These are phyloP conservation scores for Luvunga scandens DNA, from an alignment of 345 rosid genomes.

Conservation along the genomic window DNA sequence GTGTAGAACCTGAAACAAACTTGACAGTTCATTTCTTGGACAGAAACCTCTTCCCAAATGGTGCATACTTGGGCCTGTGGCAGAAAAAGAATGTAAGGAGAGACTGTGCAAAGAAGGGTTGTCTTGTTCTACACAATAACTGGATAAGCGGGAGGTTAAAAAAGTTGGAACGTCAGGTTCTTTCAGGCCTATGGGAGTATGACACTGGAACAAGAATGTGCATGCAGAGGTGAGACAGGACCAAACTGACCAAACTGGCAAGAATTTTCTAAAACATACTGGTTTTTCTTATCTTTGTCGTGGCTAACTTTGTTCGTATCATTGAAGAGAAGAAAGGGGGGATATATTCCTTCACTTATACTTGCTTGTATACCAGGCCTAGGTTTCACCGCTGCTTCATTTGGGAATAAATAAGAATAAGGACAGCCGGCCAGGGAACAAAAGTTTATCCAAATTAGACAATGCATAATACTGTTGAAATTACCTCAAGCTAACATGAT, in stretches of 20 bases:
- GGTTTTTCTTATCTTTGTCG: background rate
- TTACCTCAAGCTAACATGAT: conserved; percentile 8
- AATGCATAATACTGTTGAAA: conserved; percentile 10
- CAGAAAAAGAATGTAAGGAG: conserved; percentile 48
- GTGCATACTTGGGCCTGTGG: conserved; percentile 81
- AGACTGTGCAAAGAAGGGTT: conserved; percentile 57
- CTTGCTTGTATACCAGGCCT: conserved; percentile 21
- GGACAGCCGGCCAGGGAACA: conserved; percentile 29
- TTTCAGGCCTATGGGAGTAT: conserved; percentile 78
- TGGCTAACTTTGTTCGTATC: conserved; percentile 26
- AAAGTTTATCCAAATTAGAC: conserved; percentile 14
- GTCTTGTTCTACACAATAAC: conserved; percentile 74
- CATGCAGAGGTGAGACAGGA: conserved; percentile 30
- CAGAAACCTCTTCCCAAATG: conserved; percentile 84
- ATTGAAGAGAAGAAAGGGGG: conserved; percentile 15
- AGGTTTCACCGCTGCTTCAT: conserved; percentile 29
- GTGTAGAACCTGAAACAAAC: conserved; percentile 70
- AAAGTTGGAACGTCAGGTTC: conserved; percentile 77
- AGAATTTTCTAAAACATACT: background rate
- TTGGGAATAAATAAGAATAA: conserved; percentile 6
- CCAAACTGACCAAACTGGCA: conserved; percentile 1
- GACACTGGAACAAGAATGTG: conserved; percentile 74
- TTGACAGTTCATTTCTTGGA: conserved; percentile 70
- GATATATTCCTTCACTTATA: background rate
- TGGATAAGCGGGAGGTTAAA: conserved; percentile 85